Evolutionary conservation across 139 green algal genomes (phyloP), one percentile per base, ranked within the genome.

Genomic region (Eudorina sp.): DNA sequence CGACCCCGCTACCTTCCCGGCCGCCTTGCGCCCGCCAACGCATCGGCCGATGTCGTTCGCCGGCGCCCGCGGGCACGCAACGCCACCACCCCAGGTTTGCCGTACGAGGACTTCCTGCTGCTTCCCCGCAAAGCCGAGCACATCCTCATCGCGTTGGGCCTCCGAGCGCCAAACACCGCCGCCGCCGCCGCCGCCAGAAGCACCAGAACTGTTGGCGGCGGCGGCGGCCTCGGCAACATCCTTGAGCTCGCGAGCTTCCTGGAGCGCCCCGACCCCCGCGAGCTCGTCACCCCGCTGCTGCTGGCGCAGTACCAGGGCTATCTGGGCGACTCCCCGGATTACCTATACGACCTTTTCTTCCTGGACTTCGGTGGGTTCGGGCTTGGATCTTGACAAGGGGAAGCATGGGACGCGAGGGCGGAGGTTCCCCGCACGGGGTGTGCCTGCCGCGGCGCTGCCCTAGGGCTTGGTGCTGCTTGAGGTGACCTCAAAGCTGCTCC

Each of bases 51-150:
- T n/a, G n/a, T n/a, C n/a, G n/a, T n/a, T n/a, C n/a, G n/a, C n/a
- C n/a, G n/a, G 27, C 62, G 40, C 5, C 62, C 51, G 13, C 51
- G 16, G 13, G 13, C 51, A 13, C 13, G 51, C 51, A 16, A 13
- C 51, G 51, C 64, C 64, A 27, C 64, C 64, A 19, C 29, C 3
- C 38, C 80, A 86, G 80, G 34, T 8, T 60, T 86, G 60, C 80
- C 80, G 27, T 86, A 62, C 60, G 60, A 86, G 58, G 29, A 38
- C 43, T 64, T 9, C 21, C 60, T 86, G 11, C n/a, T 86, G 16
- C 80, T 86, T 13, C 80, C 80, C 29, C 80, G 80, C 80, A 76
- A 86, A 45, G 40, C 80, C 31, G 80, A 86, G 60, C 40, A 46
- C n/a, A 16, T 86, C 25, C 60, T 86, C 29, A 41, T 86, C 7